These are phyloP conservation scores for Mitragyna speciosa DNA, from an alignment of 257 asterid genomes.

Conservation along the genomic window DNA sequence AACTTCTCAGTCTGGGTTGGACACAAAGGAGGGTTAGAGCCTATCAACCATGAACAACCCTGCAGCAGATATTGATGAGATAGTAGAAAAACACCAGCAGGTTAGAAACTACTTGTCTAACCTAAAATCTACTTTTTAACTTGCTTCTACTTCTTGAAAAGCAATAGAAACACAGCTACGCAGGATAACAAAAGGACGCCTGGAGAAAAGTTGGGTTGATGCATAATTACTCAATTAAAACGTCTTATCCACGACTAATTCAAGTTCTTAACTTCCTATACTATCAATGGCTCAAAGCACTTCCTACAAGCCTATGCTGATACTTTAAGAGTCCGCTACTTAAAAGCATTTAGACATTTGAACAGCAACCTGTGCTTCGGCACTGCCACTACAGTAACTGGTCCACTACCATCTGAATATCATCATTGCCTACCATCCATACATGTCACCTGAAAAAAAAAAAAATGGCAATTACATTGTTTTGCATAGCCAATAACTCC, in stretches of 20 bases:
- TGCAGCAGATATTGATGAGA: neutral
- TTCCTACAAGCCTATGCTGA: neutral
- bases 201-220: neutral
- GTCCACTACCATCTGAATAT: neutral
- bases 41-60: neutral
- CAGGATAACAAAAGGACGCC: neutral
- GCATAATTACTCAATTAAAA: neutral
- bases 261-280: neutral
- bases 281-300: neutral
- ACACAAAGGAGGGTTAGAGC: neutral
- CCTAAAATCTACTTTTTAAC: neutral
- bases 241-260: neutral
- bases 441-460: conserved; percentile 3
- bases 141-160: neutral
- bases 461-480: neutral
- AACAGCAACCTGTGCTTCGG: conserved; percentile 1
- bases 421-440: neutral
- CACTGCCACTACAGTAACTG: neutral
- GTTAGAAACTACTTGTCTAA: neutral
- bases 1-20: neutral
- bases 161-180: neutral
- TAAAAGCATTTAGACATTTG: neutral
- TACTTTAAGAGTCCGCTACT: neutral
- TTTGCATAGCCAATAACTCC: neutral
- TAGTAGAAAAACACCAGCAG: neutral